These are phyloP conservation scores for Trichoderma asperellum DNA, from an alignment of 2,329 filamentous ascomycete species.

Conservation along the genomic window DNA sequence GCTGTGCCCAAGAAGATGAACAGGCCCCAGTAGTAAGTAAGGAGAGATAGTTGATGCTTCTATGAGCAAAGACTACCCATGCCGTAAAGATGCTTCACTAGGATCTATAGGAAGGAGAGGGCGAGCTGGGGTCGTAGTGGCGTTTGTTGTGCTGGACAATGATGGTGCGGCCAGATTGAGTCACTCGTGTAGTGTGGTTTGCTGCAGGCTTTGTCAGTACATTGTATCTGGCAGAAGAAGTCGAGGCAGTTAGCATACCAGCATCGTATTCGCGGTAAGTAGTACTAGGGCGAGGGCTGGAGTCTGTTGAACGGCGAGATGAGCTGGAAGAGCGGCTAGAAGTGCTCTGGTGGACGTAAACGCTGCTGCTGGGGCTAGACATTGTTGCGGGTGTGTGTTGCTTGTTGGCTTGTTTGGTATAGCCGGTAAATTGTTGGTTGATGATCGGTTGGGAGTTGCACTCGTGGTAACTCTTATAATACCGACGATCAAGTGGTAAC, in stretches of 20 bases:
- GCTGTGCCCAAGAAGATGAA: not conserved
- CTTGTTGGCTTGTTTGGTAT: not conserved
- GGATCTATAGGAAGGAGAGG: constrained; percentile 37
- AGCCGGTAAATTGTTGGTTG: not conserved
- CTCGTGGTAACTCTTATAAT: not conserved
- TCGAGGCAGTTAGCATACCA: constrained; percentile 34
- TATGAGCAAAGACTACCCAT: not conserved
- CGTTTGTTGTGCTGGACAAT: constrained; percentile 42
- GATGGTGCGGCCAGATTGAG: constrained; percentile 34
- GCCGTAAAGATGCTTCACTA: not conserved
- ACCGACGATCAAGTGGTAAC: not conserved
- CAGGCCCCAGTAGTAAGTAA: too few relatives aligned
- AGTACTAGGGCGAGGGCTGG: constrained; percentile 38
- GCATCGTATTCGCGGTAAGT: constrained; percentile 42
- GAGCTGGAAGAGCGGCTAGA: constrained; percentile 34
- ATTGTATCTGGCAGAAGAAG: not conserved
- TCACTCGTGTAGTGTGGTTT: constrained; percentile 35
- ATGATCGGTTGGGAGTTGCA: not conserved
- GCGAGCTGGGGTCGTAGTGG: constrained; percentile 39
- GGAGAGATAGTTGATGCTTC: not conserved
- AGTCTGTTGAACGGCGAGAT: constrained; percentile 28
- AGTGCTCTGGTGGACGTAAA: constrained; percentile 41
- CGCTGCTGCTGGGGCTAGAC: constrained; percentile 33
- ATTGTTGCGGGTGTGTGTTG: constrained; percentile 17
- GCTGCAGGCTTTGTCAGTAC: constrained; percentile 34